These are phyloP conservation scores for Pseudogymnoascus verrucosus DNA, from an alignment of 2,329 filamentous ascomycete species.

Conservation along the genomic window DNA sequence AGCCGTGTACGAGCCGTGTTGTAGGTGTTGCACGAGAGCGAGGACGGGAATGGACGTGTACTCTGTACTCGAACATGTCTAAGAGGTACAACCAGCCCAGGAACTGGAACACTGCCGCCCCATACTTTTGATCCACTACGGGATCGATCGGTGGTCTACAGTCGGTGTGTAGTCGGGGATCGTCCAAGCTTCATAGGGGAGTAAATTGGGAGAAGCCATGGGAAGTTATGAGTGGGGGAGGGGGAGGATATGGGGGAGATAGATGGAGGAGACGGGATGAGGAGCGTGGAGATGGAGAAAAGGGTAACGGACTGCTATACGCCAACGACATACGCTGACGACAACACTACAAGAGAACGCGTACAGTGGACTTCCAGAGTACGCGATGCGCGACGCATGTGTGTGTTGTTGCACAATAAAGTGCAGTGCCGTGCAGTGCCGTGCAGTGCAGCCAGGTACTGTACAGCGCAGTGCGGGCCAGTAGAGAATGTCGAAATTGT, in stretches of 20 bases:
- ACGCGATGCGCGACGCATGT: not conserved
- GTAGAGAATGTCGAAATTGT: not conserved
- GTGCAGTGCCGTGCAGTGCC: not conserved
- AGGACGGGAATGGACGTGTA: not conserved
- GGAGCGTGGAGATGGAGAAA: not conserved
- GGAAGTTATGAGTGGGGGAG: not conserved
- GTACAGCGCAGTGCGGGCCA: not conserved
- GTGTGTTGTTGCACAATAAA: not conserved
- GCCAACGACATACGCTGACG: not conserved
- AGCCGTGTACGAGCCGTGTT: not conserved
- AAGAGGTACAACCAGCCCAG: not conserved
- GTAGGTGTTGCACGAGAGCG: not conserved
- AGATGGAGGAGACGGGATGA: not conserved
- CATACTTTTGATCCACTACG: constrained; percentile 3
- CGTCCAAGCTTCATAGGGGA: not conserved
- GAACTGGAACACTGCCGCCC: constrained; percentile 1
- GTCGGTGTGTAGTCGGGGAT: constrained; percentile 6
- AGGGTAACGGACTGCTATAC: too few species aligned
- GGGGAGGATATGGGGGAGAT: too few species aligned
- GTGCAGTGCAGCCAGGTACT: not conserved
- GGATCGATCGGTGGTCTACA: not conserved
- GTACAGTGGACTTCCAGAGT: not conserved
- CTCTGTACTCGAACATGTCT: constrained; percentile 7
- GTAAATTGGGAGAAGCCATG: constrained; percentile 6
- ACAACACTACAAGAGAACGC: not conserved